Conservation (phyloP, 306 rosid genomes). For the Erythrophleum fordii region DNA sequence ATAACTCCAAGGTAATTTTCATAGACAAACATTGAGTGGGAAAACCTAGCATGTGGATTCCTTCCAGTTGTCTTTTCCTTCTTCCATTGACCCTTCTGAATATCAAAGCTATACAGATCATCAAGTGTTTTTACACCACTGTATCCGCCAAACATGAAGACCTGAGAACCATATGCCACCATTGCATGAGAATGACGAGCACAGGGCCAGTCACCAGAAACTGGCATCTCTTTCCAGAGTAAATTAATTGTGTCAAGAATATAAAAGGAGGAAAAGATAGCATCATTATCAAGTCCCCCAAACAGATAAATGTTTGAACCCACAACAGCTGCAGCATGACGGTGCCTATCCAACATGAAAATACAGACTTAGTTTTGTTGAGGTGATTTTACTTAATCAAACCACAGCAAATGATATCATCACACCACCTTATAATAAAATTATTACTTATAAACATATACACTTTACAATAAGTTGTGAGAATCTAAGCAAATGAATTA, state of each 20-base stretch:
- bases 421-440: slow-evolving; percentile 1
- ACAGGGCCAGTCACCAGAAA: slow-evolving; percentile 69
- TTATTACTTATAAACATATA: not conserved
- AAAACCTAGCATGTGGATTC: slow-evolving; percentile 89
- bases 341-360: slow-evolving; percentile 69
- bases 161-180: slow-evolving; percentile 70
- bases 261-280: slow-evolving; percentile 69
- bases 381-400: slow-evolving; percentile 27
- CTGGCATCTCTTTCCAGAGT: slow-evolving; percentile 71
- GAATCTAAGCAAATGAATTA: slow-evolving; percentile 22
- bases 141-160: slow-evolving; percentile 84
- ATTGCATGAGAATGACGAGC: slow-evolving; percentile 94
- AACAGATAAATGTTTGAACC: slow-evolving; percentile 82
- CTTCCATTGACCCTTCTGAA: slow-evolving; percentile 69
- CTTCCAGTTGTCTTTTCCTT: slow-evolving; percentile 69
- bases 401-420: slow-evolving; percentile 10
- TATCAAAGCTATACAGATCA: slow-evolving; percentile 79
- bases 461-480: slow-evolving; percentile 20
- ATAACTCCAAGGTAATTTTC: slow-evolving; percentile 74
- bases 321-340: slow-evolving; percentile 80
- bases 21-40: slow-evolving; percentile 84
- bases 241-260: slow-evolving; percentile 61
- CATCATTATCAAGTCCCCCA: slow-evolving; percentile 85
- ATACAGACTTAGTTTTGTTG: slow-evolving; percentile 15
- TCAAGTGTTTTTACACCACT: slow-evolving; percentile 83